These are phyloP conservation scores for Ceratobasidium sp. DNA, from an alignment of 1,284 basidiomycete genomes.

Conservation along the genomic window DNA sequence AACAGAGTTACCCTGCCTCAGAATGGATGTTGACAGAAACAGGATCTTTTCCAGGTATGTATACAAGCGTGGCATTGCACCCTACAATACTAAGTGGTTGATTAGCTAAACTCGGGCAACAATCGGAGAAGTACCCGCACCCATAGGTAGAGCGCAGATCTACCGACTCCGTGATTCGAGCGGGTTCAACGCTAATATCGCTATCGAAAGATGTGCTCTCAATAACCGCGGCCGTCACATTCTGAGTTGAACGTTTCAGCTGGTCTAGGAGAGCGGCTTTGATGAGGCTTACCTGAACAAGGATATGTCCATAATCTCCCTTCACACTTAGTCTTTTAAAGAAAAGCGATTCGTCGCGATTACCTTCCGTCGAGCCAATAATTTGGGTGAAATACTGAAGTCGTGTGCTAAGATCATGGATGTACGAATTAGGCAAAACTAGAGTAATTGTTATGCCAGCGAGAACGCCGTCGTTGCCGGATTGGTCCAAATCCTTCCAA, in stretches of 20 bases:
- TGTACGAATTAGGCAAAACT: neutral
- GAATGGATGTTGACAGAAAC: neutral
- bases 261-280: neutral
- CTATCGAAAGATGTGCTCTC: neutral
- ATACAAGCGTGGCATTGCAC: conserved; percentile 9
- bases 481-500: neutral
- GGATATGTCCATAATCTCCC: neutral
- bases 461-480: neutral
- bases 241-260: neutral
- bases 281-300: conserved; percentile 1
- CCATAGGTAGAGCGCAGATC: neutral
- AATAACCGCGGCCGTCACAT: neutral
- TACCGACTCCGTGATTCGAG: conserved; percentile 2
- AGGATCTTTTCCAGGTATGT: neutral
- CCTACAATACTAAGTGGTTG: neutral
- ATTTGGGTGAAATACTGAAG: conserved; percentile 5
- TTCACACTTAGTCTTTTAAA: neutral
- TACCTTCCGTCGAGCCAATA: neutral
- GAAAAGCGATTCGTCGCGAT: neutral
- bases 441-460: neutral
- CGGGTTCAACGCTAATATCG: neutral
- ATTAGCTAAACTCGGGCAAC: neutral
- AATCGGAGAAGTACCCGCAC: neutral
- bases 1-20: neutral
- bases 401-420: conserved; percentile 11